Evolutionary conservation across 2,329 filamentous ascomycete species (phyloP).

Genomic region (Hymenotorrendiella dingleyae): DNA sequence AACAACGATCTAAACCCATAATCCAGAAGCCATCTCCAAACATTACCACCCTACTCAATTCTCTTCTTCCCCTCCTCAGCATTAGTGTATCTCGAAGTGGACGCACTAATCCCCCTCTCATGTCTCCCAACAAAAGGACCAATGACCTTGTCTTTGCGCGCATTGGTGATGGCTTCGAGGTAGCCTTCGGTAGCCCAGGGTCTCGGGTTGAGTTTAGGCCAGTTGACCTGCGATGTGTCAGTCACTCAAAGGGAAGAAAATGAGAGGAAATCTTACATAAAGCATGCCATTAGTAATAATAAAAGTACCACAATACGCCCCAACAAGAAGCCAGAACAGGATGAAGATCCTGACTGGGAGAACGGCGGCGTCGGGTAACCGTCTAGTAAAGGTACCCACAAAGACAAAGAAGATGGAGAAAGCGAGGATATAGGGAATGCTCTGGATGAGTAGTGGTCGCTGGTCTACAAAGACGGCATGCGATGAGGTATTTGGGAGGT

Average conservation of each 20-base stretch:
- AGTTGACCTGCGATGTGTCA: constrained; percentile 67
- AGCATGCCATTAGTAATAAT: constrained; percentile 82
- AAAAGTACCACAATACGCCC: constrained; percentile 68
- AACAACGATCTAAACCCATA: too few relatives aligned
- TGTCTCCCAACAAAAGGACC: constrained; percentile 69
- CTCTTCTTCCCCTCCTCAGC: constrained; percentile 98
- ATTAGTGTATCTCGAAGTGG: constrained; percentile 72
- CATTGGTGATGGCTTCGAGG: constrained; percentile 77
- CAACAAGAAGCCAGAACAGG: constrained; percentile 67
- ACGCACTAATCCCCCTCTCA: constrained; percentile 78
- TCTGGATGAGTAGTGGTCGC: constrained; percentile 80
- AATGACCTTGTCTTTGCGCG: constrained; percentile 74
- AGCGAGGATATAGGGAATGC: constrained; percentile 79
- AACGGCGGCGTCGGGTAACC: constrained; percentile 66
- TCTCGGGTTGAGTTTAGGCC: constrained; percentile 91
- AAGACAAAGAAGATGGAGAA: constrained; percentile 77
- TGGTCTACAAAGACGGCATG: constrained; percentile 76
- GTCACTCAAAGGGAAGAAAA: background rate
- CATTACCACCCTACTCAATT: constrained; percentile 65
- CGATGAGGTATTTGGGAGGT: constrained; percentile 69
- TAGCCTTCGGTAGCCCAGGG: constrained; percentile 83
- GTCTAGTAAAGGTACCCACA: constrained; percentile 66
- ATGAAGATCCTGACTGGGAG: constrained; percentile 79
- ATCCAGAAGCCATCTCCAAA: too few relatives aligned
- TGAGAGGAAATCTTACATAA: constrained; percentile 62